A percentile compares a stretch with the other conserved stretches of the same genome.
phyloP scores from a whole-genome alignment of 108 stramenopile species.

The Cyclotella sp. region DNA sequence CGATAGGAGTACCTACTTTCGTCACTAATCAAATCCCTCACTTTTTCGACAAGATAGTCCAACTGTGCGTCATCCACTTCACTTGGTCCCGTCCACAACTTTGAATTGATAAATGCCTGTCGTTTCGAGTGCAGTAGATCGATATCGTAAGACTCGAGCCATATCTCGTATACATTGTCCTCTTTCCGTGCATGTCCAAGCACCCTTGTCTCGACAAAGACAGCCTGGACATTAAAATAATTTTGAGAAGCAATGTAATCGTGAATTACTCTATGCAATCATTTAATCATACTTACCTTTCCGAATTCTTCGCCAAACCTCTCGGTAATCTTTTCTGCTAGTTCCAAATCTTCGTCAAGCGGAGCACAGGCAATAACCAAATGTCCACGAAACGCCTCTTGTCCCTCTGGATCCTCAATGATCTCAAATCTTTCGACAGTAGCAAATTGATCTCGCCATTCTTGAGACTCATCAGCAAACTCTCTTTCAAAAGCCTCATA shows the following conservation, averaged over 20 bases:
- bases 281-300: conserved; percentile 27
- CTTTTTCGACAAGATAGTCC: conserved; percentile 71
- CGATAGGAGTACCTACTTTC: conserved; percentile 78
- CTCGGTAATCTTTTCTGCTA: conserved; percentile 78
- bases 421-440: conserved; percentile 59
- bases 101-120: conserved; percentile 55
- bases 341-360: conserved; percentile 65
- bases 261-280: background rate
- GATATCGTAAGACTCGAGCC: conserved; percentile 88
- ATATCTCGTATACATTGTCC: conserved; percentile 87
- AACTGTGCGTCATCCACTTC: conserved; percentile 76
- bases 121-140: conserved; percentile 82
- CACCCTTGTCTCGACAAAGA: conserved; percentile 86
- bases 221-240: conserved; percentile 9
- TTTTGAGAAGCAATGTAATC: background rate
- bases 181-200: conserved; percentile 69
- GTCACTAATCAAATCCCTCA: conserved; percentile 74
- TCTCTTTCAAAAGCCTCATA: conserved; percentile 67
- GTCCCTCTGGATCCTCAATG: conserved; percentile 71
- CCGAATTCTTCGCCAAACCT: conserved; percentile 81
- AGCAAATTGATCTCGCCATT: conserved; percentile 56
- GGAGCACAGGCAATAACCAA: conserved; percentile 79
- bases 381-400: conserved; percentile 81
- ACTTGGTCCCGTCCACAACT: conserved; percentile 73
- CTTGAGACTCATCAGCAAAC: conserved; percentile 59